Conservation (phyloP, 768 basidiomycete species). For the Cyclocybe cylindracea region DNA sequence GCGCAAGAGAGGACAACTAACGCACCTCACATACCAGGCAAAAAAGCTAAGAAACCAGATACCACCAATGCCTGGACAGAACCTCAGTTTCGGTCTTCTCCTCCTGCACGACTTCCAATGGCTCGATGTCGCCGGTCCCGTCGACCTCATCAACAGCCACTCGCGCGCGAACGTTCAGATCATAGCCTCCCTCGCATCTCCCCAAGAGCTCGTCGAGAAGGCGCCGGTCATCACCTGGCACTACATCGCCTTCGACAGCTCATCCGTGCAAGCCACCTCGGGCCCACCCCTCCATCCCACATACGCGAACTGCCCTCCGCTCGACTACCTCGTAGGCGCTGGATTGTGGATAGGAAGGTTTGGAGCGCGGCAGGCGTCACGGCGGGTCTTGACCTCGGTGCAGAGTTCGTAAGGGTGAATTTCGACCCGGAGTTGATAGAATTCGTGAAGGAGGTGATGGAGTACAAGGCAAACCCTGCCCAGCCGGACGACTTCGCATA, state of each 20-base stretch:
- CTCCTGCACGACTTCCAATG: constrained; percentile 19
- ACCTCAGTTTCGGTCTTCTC: constrained; percentile 18
- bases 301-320: constrained; percentile 17
- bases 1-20: no score
- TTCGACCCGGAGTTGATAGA: constrained; percentile 21
- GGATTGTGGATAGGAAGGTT: constrained; percentile 25
- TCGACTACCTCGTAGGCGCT: constrained; percentile 25
- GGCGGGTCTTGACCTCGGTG: constrained; percentile 25
- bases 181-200: not conserved
- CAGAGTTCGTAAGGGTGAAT: constrained; percentile 22
- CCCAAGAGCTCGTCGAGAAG: constrained; percentile 10
- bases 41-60: not conserved
- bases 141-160: constrained; percentile 23
- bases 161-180: not conserved
- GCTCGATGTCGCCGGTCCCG: constrained; percentile 23
- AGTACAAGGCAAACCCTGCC: constrained; percentile 21
- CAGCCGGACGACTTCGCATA: constrained; percentile 23
- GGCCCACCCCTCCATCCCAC: constrained; percentile 21
- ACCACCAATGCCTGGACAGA: not conserved
- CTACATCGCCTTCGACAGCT: constrained; percentile 19
- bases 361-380: constrained; percentile 29
- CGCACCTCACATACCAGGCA: no score
- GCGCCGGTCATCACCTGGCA: constrained; percentile 24
- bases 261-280: constrained; percentile 13
- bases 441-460: constrained; percentile 12